Conservation (phyloP, 2,329 filamentous ascomycete genomes). For the Ophiocordyceps camponoti-floridani region DNA sequence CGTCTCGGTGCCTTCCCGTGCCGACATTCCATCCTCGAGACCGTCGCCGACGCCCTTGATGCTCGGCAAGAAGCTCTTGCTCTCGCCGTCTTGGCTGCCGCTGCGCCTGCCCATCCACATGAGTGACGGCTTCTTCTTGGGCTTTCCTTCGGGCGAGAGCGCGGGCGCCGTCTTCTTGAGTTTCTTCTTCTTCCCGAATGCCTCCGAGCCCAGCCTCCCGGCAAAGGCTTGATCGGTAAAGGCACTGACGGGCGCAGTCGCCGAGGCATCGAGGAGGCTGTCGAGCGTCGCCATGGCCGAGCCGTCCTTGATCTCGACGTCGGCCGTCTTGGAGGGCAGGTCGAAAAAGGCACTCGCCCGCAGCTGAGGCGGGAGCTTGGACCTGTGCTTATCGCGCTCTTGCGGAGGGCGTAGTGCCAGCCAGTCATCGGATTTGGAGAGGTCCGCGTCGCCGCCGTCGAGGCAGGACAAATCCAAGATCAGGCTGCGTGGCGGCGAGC, state of each 20-base stretch:
- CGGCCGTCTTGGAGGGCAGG: conserved; percentile 31
- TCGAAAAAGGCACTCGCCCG: conserved; percentile 90
- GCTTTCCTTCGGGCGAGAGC: conserved; percentile 3
- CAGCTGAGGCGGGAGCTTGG: conserved; percentile 57
- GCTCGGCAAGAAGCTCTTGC: conserved; percentile 9
- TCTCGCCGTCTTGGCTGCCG: conserved; percentile 11
- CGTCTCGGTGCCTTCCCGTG: background rate
- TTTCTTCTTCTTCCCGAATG: conserved; percentile 48
- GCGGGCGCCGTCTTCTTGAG: conserved; percentile 17
- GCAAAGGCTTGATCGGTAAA: conserved; percentile 82
- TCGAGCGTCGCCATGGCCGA: conserved; percentile 83
- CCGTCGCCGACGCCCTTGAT: conserved; percentile 3
- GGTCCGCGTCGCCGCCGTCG: no score
- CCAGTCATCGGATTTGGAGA: no score
- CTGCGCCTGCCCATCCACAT: conserved; percentile 26
- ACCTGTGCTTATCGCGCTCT: conserved; percentile 15
- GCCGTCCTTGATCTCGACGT: conserved; percentile 47
- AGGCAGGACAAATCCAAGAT: background rate
- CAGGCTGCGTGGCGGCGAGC: conserved; percentile 2
- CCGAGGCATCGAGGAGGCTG: conserved; percentile 79
- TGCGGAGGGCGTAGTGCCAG: conserved; percentile 14
- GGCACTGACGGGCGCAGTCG: conserved; percentile 69
- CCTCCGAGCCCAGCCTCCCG: conserved; percentile 55
- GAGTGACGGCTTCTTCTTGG: conserved; percentile 30
- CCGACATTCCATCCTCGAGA: background rate